A percentile compares a stretch with the other conserved stretches of the same genome.
Evolutionary conservation across 495 filamentous ascomycete species (phyloP).

Genomic region (Eremomyces bilateralis): DNA sequence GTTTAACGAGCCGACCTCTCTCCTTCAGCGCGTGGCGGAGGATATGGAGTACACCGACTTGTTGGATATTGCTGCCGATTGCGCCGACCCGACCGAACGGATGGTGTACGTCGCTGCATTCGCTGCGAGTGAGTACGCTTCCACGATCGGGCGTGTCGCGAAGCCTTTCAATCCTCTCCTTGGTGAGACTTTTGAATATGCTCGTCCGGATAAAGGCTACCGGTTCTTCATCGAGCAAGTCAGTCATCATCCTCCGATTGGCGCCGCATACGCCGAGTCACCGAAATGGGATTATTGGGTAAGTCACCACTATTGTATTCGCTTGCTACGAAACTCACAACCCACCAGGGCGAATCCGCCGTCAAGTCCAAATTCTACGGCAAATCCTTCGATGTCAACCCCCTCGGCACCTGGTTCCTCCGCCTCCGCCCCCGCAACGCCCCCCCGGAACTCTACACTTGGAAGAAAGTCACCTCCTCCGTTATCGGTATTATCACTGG

Average conservation of each 20-base stretch:
- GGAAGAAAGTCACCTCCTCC: slow-evolving; percentile 98
- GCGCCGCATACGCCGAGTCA: slow-evolving; percentile 82
- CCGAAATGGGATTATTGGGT: slow-evolving; percentile 90
- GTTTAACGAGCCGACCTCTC: slow-evolving; percentile 94
- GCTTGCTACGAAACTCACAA: not conserved
- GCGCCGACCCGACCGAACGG: slow-evolving; percentile 69
- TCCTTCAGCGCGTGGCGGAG: slow-evolving; percentile 89
- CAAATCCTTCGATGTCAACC: slow-evolving; percentile 92
- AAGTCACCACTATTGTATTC: no score
- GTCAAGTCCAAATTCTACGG: slow-evolving; percentile 96
- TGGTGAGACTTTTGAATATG: slow-evolving; percentile 95
- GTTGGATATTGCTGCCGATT: slow-evolving; percentile 71
- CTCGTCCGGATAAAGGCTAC: slow-evolving; percentile 83
- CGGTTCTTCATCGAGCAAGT: slow-evolving; percentile 98
- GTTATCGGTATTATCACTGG: slow-evolving; percentile 96
- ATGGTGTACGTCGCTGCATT: slow-evolving; percentile 94
- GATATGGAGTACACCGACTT: slow-evolving; percentile 96
- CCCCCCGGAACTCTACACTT: slow-evolving; percentile 81
- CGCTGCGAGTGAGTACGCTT: slow-evolving; percentile 88
- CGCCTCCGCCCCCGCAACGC: slow-evolving; percentile 58
- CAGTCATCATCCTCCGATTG: slow-evolving; percentile 90
- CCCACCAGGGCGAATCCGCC: slow-evolving; percentile 57
- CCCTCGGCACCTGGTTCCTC: slow-evolving; percentile 91
- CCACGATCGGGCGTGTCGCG: slow-evolving; percentile 85
- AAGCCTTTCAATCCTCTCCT: slow-evolving; percentile 95